These are phyloP conservation scores for Spiraea crenata DNA, from an alignment of 331 rosid genomes.

Conservation along the genomic window DNA sequence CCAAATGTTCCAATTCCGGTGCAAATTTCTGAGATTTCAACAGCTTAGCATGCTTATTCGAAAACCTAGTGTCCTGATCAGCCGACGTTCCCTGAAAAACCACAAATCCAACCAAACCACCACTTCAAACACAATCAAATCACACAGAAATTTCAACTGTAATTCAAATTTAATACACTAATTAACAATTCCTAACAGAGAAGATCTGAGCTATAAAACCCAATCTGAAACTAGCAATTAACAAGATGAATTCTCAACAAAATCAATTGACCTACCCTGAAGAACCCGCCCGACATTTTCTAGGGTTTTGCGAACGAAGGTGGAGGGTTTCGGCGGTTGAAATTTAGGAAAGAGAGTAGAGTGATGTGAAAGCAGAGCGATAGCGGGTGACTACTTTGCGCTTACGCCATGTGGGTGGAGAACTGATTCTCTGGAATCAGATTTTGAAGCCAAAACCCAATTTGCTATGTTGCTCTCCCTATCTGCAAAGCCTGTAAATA, in stretches of 20 bases:
- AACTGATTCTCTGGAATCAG: background rate
- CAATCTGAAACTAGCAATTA: background rate
- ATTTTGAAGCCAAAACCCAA: no score
- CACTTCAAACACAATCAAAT: constrained; percentile 5
- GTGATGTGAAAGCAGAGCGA: background rate
- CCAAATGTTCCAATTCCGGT: constrained; percentile 91
- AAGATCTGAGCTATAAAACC: constrained; percentile 31
- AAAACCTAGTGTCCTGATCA: constrained; percentile 96
- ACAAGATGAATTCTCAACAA: background rate
- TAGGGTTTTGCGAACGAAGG: constrained; percentile 32
- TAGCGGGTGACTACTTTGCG: background rate
- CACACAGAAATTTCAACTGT: background rate
- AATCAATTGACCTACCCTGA: constrained; percentile 57
- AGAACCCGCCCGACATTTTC: constrained; percentile 97
- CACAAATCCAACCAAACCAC: constrained; percentile 4
- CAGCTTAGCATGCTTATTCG: constrained; percentile 96
- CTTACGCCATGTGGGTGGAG: background rate
- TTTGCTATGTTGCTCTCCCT: no score
- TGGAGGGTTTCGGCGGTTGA: constrained; percentile 19
- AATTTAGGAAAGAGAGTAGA: background rate
- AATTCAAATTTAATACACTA: background rate
- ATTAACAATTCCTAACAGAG: background rate
- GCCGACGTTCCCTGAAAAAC: constrained; percentile 81
- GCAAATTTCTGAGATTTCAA: constrained; percentile 93
- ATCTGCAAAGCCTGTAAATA: no score